A percentile compares a stretch with the other conserved stretches of the same genome.
These are phyloP conservation scores for Penicillium salamii DNA, from an alignment of 495 filamentous ascomycete species.

Conservation along the genomic window DNA sequence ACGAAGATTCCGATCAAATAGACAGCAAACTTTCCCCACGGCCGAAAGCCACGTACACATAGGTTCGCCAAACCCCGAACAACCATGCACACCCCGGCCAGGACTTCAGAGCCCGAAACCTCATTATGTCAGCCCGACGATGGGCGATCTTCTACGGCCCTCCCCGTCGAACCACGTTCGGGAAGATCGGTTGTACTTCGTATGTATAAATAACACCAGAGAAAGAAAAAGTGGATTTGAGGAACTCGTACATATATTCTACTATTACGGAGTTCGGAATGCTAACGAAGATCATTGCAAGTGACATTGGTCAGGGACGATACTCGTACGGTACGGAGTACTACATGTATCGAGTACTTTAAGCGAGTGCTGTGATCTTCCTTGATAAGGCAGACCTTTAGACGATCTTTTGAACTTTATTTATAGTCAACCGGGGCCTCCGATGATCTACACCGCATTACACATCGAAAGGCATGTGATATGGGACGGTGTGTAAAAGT, in stretches of 20 bases:
- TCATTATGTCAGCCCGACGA: too few species aligned
- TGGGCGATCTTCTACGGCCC: neutral
- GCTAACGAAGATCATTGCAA: too few species aligned
- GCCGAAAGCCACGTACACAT: neutral
- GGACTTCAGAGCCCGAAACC: too few species aligned
- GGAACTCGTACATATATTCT: too few species aligned
- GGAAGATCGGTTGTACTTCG: neutral
- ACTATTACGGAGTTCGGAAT: too few species aligned
- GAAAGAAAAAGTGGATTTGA: neutral
- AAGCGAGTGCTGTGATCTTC: neutral
- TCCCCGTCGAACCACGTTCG: neutral
- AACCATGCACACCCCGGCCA: too few species aligned
- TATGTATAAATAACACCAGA: too few species aligned
- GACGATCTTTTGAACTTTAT: constrained; percentile 1
- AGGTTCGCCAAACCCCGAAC: too few species aligned
- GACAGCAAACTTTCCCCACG: neutral
- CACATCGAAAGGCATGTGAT: neutral
- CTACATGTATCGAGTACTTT: too few species aligned
- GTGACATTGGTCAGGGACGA: too few species aligned
- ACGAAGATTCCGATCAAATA: too few species aligned
- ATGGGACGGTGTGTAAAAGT: neutral
- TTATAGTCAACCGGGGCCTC: neutral
- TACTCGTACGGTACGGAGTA: too few species aligned
- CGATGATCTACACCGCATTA: neutral
- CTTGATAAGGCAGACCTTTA: neutral